Evolutionary conservation across 148 eudicot species (phyloP).

Genomic region (Mesembryanthemum crystallinum): DNA sequence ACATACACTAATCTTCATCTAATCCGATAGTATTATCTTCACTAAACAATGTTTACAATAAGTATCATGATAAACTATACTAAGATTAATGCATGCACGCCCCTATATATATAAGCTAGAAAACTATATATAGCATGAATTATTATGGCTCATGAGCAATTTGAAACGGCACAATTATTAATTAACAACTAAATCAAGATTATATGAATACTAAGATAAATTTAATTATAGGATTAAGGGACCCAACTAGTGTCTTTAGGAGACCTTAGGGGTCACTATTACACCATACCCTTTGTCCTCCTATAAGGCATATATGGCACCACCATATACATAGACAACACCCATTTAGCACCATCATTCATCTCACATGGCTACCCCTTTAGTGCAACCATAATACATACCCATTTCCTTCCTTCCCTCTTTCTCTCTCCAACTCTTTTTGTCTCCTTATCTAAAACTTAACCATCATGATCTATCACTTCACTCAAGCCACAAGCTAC

Average conservation of each 20-base stretch:
- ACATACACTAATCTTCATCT: neutral
- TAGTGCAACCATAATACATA: slow-evolving; percentile 5
- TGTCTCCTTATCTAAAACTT: slow-evolving; percentile 25
- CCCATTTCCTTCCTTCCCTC: neutral
- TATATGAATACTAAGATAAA: neutral
- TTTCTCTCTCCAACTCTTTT: neutral
- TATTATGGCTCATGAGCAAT: slow-evolving; percentile 16
- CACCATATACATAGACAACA: slow-evolving; percentile 15
- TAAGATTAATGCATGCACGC: slow-evolving; percentile 28
- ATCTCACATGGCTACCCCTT: slow-evolving; percentile 43
- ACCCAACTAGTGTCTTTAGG: slow-evolving; percentile 28
- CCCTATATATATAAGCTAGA: slow-evolving; percentile 25
- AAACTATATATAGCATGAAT: slow-evolving; percentile 12
- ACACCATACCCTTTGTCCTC: slow-evolving; percentile 4
- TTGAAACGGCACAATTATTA: neutral
- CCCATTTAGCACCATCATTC: slow-evolving; percentile 38
- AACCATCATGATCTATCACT: slow-evolving; percentile 21
- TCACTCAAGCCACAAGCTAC: slow-evolving; percentile 23
- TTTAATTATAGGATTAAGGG: neutral
- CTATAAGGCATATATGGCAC: slow-evolving; percentile 4
- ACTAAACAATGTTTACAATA: slow-evolving; percentile 23
- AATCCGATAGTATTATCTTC: slow-evolving; percentile 13
- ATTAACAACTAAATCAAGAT: neutral
- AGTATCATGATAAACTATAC: neutral
- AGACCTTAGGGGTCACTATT: slow-evolving; percentile 29